Evolutionary conservation across 2,329 filamentous ascomycete genomes (phyloP), one percentile per base, ranked within the genome.

Genomic region (Stagonosporopsis tanaceti): DNA sequence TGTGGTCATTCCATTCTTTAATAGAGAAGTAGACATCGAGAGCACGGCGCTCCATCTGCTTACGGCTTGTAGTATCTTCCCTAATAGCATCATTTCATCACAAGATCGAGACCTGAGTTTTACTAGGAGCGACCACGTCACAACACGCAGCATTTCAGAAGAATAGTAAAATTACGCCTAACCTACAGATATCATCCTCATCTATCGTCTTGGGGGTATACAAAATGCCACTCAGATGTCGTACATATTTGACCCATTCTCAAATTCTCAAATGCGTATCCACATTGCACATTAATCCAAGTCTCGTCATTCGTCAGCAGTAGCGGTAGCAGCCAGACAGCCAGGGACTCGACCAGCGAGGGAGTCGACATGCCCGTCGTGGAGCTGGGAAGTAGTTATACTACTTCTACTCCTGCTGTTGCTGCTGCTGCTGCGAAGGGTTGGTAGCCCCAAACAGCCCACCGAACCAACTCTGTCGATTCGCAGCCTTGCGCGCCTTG

Each of bases 401-500:
- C 32, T 40, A 25, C 17, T 45, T n/a, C 30, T 45, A 5, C 11
- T 38, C 41, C 17, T 53, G 22, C 34, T 41, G 20, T 30, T 46
- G 25, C 48, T 65, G 51, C 47, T 62, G 54, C 27, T 60, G 46
- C 50, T 60, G 52, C 25, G 59, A 55, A 30, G 57, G 76, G 51
- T 77, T 76, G 2, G 54, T 62, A 15, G 67, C 65, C 8, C 72
- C 68, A 64, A 82, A 81, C 66, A 79, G 79, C 3, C 79, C 79
- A 7, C 70, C 67, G 25, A 82, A 79, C 80, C 81, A 82, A 57
- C 77, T 80, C 11, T 67, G 73, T 20, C 81, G 65, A 59, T 82
- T 82, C 12, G 76, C 78, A 34, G 74, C 74, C 57, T 80, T 81
- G 52, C 74, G 69, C 7, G 75, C 77, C 50, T 71, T 68, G 41